Percentiles rank a stretch among this genome's conserved stretches.
Conservation (phyloP, 148 eudicot genomes). For the Persicaria tinctoria region DNA sequence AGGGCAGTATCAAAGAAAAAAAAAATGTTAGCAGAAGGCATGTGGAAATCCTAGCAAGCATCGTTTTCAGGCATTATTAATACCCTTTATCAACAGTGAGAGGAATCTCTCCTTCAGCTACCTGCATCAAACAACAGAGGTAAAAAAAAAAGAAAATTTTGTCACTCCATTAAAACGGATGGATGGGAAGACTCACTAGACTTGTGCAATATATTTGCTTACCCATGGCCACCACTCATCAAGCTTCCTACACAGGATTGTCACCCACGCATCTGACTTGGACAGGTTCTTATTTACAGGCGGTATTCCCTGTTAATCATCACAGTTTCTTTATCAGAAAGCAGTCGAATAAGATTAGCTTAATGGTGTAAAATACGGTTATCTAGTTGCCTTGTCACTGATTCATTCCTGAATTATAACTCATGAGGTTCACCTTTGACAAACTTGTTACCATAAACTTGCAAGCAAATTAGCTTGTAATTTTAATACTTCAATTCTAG, state of each 20-base stretch:
- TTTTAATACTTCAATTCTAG: not conserved
- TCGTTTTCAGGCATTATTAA: not conserved
- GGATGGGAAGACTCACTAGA: not conserved
- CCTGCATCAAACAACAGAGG: conserved; percentile 36
- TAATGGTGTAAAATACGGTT: not conserved
- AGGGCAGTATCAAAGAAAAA: conserved; percentile 13
- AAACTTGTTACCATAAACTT: not conserved
- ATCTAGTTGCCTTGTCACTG: not conserved
- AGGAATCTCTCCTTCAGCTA: conserved; percentile 80
- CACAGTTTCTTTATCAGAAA: conserved; percentile 7
- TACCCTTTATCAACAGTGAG: conserved; percentile 75
- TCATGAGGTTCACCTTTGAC: not conserved
- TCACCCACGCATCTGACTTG: conserved; percentile 62
- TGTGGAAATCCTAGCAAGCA: not conserved
- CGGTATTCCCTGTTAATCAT: conserved; percentile 58
- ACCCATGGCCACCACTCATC: conserved; percentile 92
- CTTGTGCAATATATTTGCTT: conserved; percentile 20
- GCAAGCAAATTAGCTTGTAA: not conserved
- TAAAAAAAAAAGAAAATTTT: not conserved
- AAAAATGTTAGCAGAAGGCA: not conserved
- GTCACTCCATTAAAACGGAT: not conserved
- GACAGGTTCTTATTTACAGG: conserved; percentile 46
- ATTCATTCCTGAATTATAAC: not conserved
- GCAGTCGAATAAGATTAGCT: not conserved
- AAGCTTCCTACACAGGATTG: conserved; percentile 65